These are phyloP conservation scores for Syzygium syzygioides DNA, from an alignment of 441 rosid species.

Conservation along the genomic window DNA sequence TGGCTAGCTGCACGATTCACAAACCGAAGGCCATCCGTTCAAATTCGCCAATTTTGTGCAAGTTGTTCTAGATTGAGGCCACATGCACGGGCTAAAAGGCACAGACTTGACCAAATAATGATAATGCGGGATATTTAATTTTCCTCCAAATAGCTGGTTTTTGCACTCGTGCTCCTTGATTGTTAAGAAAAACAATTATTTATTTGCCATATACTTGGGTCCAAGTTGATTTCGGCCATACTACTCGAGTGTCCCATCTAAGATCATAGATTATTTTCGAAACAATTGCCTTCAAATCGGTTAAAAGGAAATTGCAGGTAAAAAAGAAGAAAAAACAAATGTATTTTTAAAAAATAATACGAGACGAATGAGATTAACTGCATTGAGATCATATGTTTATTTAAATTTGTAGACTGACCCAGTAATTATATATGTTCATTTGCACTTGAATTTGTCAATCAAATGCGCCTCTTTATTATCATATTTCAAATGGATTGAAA, in stretches of 20 bases:
- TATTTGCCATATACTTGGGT: neutral
- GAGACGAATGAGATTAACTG: neutral
- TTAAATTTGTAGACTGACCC: neutral
- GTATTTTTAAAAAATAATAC: neutral
- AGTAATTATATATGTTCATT: neutral
- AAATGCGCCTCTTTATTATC: neutral
- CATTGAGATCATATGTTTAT: no score
- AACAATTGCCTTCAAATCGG: neutral
- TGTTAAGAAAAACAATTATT: neutral
- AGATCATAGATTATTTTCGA: neutral
- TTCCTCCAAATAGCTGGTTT: neutral
- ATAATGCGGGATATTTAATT: neutral
- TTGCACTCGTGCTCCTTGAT: neutral
- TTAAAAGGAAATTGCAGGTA: neutral
- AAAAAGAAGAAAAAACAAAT: accelerated
- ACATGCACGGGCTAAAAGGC: neutral
- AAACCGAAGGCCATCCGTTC: neutral
- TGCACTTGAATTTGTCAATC: neutral
- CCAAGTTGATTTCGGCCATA: neutral
- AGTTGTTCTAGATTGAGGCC: neutral
- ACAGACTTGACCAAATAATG: accelerated
- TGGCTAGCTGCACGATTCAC: neutral
- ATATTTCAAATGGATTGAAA: neutral
- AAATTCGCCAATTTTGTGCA: neutral
- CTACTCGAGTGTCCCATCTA: neutral